These are phyloP conservation scores for Trichophyton simii DNA, from an alignment of 2,329 filamentous ascomycete genomes.

Conservation along the genomic window DNA sequence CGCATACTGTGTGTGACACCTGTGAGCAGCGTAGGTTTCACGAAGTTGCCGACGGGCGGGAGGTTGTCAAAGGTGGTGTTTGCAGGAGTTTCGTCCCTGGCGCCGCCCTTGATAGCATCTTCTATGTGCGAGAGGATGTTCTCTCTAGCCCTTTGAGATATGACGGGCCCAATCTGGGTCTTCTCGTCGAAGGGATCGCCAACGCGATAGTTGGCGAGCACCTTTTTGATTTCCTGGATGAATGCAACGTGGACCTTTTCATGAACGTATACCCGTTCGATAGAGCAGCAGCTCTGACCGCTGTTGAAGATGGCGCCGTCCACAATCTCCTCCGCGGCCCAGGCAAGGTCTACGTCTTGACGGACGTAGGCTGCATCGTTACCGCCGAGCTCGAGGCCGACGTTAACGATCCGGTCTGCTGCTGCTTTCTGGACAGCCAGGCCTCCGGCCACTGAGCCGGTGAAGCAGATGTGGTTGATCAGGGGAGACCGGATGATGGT, in stretches of 20 bases:
- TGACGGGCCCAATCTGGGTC: conserved; percentile 77
- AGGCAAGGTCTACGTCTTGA: conserved; percentile 71
- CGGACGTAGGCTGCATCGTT: conserved; percentile 91
- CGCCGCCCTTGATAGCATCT: conserved; percentile 72
- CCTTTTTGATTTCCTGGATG: conserved; percentile 62
- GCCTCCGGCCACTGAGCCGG: conserved; percentile 79
- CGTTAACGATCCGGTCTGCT: conserved; percentile 67
- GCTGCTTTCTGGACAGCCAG: conserved; percentile 76
- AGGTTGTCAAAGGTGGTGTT: conserved; percentile 64
- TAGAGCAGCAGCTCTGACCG: conserved; percentile 90
- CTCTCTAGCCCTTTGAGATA: conserved; percentile 67
- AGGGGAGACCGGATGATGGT: conserved; percentile 63
- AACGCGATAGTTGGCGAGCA: conserved; percentile 68
- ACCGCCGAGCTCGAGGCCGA: conserved; percentile 83
- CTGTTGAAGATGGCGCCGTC: conserved; percentile 97
- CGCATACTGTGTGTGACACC: conserved; percentile 70
- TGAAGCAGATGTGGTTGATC: conserved; percentile 79
- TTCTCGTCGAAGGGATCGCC: conserved; percentile 72
- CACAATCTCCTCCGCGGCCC: conserved; percentile 89
- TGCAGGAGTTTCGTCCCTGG: conserved; percentile 69
- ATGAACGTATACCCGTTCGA: conserved; percentile 86
- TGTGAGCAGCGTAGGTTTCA: conserved; percentile 71
- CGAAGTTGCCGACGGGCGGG: conserved; percentile 72
- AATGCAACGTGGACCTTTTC: conserved; percentile 74
- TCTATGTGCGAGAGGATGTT: conserved; percentile 66